phyloP scores from a whole-genome alignment of 495 filamentous ascomycete genomes.

The Aspergillus saccharolyticus region DNA sequence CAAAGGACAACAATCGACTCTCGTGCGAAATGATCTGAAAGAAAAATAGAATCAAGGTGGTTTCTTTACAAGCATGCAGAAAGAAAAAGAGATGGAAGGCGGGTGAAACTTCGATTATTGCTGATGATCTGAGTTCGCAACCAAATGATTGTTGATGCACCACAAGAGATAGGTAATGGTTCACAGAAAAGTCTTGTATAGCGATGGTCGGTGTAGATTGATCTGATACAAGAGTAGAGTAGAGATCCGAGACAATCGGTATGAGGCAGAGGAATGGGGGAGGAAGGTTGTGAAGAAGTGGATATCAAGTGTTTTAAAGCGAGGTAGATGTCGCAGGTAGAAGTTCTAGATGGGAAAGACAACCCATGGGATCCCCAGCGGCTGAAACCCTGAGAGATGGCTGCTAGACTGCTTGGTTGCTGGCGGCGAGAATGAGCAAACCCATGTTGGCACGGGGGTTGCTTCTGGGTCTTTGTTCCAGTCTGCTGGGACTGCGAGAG shows the following conservation, averaged over 20 bases:
- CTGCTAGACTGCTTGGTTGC: background rate
- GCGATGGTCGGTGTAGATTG: background rate
- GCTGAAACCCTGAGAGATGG: constrained; percentile 19
- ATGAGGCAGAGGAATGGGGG: background rate
- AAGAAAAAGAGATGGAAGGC: background rate
- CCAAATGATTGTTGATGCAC: background rate
- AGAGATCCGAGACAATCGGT: background rate
- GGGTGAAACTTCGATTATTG: background rate
- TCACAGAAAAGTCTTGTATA: background rate
- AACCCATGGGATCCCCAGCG: constrained; percentile 10
- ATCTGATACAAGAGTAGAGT: background rate
- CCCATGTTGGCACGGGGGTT: constrained; percentile 7
- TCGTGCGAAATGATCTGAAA: background rate
- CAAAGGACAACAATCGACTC: background rate
- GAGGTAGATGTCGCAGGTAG: constrained; percentile 15
- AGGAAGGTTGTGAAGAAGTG: background rate
- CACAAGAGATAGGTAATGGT: background rate
- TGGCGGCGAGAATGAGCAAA: constrained; percentile 2
- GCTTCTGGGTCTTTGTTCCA: constrained; percentile 21
- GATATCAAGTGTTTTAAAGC: constrained; percentile 14
- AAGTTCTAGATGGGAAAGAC: constrained; percentile 14
- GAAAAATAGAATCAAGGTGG: background rate
- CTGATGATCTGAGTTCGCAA: background rate
- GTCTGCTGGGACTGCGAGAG: constrained; percentile 10
- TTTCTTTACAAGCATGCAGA: background rate